Conservation (phyloP, 805 yeast genomes). For the Yarrowia sp. region DNA sequence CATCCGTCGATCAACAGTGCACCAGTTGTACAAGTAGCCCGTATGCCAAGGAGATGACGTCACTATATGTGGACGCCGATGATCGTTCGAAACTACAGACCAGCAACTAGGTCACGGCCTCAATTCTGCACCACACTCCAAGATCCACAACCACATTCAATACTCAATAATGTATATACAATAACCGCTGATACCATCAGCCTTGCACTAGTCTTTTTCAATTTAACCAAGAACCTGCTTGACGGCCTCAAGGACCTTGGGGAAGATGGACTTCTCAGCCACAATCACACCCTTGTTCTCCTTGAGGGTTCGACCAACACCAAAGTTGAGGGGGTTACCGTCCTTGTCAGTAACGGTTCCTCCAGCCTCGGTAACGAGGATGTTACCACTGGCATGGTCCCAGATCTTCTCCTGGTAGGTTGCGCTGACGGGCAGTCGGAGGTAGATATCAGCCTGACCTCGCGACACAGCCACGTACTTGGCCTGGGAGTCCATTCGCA, state of each 20-base stretch:
- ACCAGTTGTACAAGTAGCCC: too few relatives aligned
- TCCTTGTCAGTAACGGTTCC: constrained; percentile 84
- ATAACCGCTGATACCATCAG: too few relatives aligned
- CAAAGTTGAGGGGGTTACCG: constrained; percentile 74
- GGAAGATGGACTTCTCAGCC: constrained; percentile 51
- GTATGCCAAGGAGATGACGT: too few relatives aligned
- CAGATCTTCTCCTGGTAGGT: constrained; percentile 89
- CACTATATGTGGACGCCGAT: too few relatives aligned
- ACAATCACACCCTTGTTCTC: constrained; percentile 93
- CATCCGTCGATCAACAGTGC: too few relatives aligned
- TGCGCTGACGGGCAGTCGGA: constrained; percentile 76
- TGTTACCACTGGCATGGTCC: constrained; percentile 98
- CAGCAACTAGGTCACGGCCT: too few relatives aligned
- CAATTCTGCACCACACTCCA: too few relatives aligned
- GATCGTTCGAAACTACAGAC: too few relatives aligned
- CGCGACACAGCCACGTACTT: constrained; percentile 87
- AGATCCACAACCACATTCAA: too few relatives aligned
- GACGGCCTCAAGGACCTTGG: constrained; percentile 50
- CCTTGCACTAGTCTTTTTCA: background rate
- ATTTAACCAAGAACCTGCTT: constrained; percentile 46
- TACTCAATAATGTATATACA: constrained; percentile 1
- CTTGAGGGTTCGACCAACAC: constrained; percentile 71
- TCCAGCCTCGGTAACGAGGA: constrained; percentile 84
- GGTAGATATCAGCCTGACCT: constrained; percentile 89
- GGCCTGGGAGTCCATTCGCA: constrained; percentile 92